Percentiles rank a stretch among this genome's conserved stretches.
These are phyloP conservation scores for Lumnitzera littorea DNA, from an alignment of 345 rosid species.

Conservation along the genomic window DNA sequence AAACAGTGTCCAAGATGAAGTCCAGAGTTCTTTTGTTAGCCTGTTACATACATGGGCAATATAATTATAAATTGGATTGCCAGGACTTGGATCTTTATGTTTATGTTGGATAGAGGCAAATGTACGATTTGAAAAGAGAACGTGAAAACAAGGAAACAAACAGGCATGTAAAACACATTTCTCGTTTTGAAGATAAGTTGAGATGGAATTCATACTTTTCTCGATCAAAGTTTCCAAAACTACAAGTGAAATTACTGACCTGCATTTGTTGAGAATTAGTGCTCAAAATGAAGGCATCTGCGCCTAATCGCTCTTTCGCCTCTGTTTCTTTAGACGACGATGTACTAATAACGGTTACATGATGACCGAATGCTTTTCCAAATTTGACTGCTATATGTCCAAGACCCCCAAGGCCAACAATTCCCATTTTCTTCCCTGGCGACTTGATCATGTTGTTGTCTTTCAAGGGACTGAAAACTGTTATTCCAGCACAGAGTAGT, in stretches of 20 bases:
- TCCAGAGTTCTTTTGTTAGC: slow-evolving; percentile 36
- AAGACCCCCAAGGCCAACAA: slow-evolving; percentile 48
- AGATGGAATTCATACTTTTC: not conserved
- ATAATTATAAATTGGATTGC: not conserved
- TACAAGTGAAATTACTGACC: slow-evolving; percentile 15
- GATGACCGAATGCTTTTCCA: slow-evolving; percentile 52
- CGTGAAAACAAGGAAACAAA: no score
- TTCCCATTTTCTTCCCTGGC: slow-evolving; percentile 32
- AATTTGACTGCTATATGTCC: slow-evolving; percentile 53
- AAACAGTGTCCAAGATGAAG: slow-evolving; percentile 49
- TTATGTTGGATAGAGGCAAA: no score
- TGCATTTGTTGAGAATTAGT: slow-evolving; percentile 32
- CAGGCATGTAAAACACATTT: no score
- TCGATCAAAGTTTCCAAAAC: no score
- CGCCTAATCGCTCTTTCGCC: slow-evolving; percentile 44
- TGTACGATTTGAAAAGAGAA: no score
- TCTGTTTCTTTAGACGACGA: slow-evolving; percentile 48
- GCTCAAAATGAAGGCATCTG: slow-evolving; percentile 48
- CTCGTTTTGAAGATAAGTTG: not conserved
- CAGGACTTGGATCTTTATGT: not conserved
- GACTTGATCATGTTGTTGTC: slow-evolving; percentile 28
- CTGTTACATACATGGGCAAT: slow-evolving; percentile 13
- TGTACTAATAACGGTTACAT: slow-evolving; percentile 54
- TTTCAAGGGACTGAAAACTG: slow-evolving; percentile 46
- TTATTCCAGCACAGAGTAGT: slow-evolving; percentile 48